These are phyloP conservation scores for Pestalotiopsis sp. DNA, from an alignment of 2,329 filamentous ascomycete genomes.

Conservation along the genomic window DNA sequence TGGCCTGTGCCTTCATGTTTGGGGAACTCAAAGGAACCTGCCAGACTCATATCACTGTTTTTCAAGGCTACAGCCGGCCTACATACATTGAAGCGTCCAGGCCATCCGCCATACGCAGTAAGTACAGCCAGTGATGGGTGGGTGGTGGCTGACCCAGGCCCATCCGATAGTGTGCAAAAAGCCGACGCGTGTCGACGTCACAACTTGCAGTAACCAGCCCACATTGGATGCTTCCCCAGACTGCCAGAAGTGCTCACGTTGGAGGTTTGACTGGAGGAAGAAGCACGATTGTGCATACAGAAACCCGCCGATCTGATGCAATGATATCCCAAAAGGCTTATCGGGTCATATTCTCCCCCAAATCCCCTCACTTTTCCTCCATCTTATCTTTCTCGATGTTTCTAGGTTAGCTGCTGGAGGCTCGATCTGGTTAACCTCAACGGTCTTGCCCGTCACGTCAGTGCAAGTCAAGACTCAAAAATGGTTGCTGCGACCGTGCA, in stretches of 20 bases:
- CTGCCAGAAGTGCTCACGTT: background rate
- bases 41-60: background rate
- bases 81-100: background rate
- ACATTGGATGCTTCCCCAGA: background rate
- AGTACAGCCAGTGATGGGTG: background rate
- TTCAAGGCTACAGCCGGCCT: background rate
- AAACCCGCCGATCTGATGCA: background rate
- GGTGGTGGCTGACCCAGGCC: background rate
- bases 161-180: background rate
- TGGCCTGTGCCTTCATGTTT: background rate
- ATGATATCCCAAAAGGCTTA: background rate
- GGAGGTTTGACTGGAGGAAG: background rate
- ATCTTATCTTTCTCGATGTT: background rate
- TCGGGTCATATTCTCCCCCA: background rate
- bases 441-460: no score
- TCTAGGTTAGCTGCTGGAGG: background rate
- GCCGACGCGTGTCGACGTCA: background rate
- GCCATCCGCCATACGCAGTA: background rate
- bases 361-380: background rate
- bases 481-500: background rate
- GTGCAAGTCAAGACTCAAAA: no score
- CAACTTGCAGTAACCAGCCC: background rate
- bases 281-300: background rate
- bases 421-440: background rate
- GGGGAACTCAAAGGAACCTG: background rate